Conservation (phyloP, 1,139 yeast genomes). For the Lodderomyces pseudojiufengensis region DNA sequence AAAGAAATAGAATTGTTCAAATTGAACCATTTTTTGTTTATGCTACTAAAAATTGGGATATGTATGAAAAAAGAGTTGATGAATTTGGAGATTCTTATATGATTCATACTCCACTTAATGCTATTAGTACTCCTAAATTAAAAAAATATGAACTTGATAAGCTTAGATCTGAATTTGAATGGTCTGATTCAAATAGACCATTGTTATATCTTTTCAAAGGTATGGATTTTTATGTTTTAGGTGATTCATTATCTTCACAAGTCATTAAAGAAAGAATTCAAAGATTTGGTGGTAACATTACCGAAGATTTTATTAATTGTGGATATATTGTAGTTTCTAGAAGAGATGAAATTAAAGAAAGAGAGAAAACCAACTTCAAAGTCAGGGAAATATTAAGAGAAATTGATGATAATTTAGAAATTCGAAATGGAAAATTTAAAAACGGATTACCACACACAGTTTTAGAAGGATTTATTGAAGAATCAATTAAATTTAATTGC, state of each 20-base stretch:
- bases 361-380: conserved; percentile 6
- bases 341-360: conserved; percentile 7
- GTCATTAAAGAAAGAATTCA: conserved; percentile 21
- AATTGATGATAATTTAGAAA: conserved; percentile 21
- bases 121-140: conserved; percentile 8
- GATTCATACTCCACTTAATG: conserved; percentile 17
- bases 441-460: conserved; percentile 48
- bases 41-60: conserved; percentile 15
- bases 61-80: conserved; percentile 33
- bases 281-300: conserved; percentile 31
- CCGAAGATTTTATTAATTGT: conserved; percentile 15
- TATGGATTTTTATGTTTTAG: conserved; percentile 24
- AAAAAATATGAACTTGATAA: conserved; percentile 2
- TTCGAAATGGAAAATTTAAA: conserved; percentile 13
- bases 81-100: conserved; percentile 53
- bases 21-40: conserved; percentile 61
- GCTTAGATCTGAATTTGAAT: conserved; percentile 12
- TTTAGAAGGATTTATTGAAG: conserved; percentile 36
- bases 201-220: conserved; percentile 20
- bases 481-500: conserved; percentile 33
- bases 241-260: conserved; percentile 6
- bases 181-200: conserved; percentile 15
- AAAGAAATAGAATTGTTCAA: conserved; percentile 38
- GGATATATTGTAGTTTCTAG: conserved; percentile 23
- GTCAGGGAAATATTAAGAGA: conserved; percentile 16